Conservation (phyloP, 495 filamentous ascomycete species). For the Hypoxylon lenormandii region DNA sequence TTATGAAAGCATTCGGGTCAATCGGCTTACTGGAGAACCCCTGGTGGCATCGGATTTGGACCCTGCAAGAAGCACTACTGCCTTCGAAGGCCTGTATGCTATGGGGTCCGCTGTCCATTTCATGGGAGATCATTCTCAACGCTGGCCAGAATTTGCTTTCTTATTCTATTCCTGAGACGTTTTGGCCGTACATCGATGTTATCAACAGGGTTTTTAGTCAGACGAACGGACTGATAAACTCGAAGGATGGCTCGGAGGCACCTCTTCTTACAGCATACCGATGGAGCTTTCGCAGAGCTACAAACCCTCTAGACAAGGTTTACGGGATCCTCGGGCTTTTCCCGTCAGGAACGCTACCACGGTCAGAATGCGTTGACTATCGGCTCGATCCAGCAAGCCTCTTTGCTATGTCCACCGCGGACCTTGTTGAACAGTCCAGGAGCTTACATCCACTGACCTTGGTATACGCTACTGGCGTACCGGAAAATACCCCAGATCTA, state of each 20-base stretch:
- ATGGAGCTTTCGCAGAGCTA: conserved; percentile 7
- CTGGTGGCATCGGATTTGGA: conserved; percentile 11
- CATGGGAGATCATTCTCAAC: background rate
- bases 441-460: conserved; percentile 2
- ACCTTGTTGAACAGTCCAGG: background rate
- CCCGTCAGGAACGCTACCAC: background rate
- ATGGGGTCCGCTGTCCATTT: conserved; percentile 6
- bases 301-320: conserved; percentile 12
- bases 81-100: background rate
- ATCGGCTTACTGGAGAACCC: background rate
- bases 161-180: too few relatives aligned
- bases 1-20: background rate
- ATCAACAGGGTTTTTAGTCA: background rate
- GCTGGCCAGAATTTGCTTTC: background rate
- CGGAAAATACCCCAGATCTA: background rate
- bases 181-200: background rate
- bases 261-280: background rate
- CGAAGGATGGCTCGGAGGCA: background rate
- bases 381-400: background rate
- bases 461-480: background rate
- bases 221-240: background rate
- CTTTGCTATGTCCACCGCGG: conserved; percentile 1
- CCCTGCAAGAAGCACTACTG: background rate
- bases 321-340: conserved; percentile 6
- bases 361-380: background rate